Percentiles rank a stretch among this genome's conserved stretches.
phyloP scores from a whole-genome alignment of 257 asterid genomes.

The Cynanchum wilfordii region DNA sequence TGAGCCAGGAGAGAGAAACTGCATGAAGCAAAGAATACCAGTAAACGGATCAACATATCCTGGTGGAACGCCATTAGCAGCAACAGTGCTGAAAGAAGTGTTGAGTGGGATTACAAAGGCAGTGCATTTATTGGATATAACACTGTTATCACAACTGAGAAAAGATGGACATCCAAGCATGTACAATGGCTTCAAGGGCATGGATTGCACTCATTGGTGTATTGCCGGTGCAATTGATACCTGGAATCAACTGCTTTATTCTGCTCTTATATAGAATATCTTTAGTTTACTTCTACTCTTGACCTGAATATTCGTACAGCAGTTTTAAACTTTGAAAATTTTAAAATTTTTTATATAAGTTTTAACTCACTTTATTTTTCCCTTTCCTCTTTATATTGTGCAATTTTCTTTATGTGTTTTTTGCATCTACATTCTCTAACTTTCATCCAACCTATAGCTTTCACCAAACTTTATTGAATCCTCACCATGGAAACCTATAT shows the following conservation, averaged over 20 bases:
- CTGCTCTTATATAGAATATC: constrained; percentile 14
- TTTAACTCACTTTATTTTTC: too few relatives aligned
- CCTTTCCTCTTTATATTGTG: too few relatives aligned
- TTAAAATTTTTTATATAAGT: too few relatives aligned
- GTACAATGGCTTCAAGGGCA: constrained; percentile 31
- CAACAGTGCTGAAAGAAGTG: constrained; percentile 31
- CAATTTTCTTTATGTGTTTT: too few relatives aligned
- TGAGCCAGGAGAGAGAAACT: constrained; percentile 25
- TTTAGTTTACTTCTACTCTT: too few relatives aligned
- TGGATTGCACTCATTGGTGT: constrained; percentile 77
- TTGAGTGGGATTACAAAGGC: constrained; percentile 22
- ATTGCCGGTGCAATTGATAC: constrained; percentile 61
- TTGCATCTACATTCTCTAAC: too few relatives aligned
- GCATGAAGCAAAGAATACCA: constrained; percentile 42
- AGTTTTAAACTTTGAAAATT: too few relatives aligned
- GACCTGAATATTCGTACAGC: too few relatives aligned
- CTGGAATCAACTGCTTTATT: constrained; percentile 54
- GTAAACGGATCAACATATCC: constrained; percentile 40
- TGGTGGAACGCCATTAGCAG: constrained; percentile 37
- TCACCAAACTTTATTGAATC: too few relatives aligned
- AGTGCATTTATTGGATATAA: constrained; percentile 42
- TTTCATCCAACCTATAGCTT: too few relatives aligned
- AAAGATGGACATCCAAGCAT: constrained; percentile 56
- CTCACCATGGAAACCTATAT: too few relatives aligned
- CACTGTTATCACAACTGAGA: constrained; percentile 50